These are phyloP conservation scores for Citropsis articulata DNA, from an alignment of 345 rosid genomes.

Conservation along the genomic window DNA sequence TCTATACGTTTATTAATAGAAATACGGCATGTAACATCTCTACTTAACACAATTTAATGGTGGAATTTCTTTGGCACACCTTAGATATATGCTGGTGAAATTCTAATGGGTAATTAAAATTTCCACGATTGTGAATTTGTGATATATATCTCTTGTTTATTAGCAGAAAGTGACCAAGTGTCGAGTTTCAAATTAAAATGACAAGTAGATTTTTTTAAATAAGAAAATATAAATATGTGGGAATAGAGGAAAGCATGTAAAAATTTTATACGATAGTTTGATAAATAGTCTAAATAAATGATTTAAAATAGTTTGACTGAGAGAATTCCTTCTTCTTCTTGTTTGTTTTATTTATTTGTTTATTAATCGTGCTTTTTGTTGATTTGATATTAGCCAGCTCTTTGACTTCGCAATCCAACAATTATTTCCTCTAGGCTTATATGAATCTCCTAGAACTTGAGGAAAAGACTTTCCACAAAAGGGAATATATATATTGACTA, in stretches of 20 bases:
- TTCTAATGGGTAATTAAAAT: no score
- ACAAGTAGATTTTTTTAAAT: no score
- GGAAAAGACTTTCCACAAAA: neutral
- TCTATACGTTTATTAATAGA: neutral
- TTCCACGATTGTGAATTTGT: neutral
- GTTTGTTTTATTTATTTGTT: neutral
- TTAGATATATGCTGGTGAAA: neutral
- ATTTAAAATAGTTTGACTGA: neutral
- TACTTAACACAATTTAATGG: neutral
- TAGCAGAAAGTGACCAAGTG: neutral
- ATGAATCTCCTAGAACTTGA: no score
- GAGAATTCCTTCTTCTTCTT: neutral
- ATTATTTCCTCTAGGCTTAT: no score
- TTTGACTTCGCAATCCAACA: neutral
- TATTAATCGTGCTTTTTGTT: neutral
- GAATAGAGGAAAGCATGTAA: no score
- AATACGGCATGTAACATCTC: no score
- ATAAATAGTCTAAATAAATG: no score
- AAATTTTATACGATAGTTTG: no score
- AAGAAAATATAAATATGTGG: no score
- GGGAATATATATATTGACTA: neutral
- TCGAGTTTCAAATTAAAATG: no score
- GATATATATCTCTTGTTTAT: neutral
- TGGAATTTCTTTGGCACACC: neutral
- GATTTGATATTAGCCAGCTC: neutral